Evolutionary conservation across 176 grass and related monocot species (phyloP), one percentile per base, ranked within the genome.

Genomic region (Paspalum notatum): DNA sequence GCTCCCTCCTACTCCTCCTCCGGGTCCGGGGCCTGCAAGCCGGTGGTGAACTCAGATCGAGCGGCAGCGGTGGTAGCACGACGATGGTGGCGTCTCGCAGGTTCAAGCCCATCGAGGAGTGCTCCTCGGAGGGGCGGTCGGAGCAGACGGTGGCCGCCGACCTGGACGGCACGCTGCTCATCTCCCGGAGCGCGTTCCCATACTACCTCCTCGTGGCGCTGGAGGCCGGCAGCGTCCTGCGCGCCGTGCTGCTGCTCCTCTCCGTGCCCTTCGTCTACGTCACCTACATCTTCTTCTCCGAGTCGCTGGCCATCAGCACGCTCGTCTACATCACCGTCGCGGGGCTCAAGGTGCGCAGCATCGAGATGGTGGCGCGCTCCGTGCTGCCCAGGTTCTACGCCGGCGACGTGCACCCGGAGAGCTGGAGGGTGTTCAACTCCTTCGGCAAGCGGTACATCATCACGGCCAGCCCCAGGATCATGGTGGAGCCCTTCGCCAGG

Each of bases 151-250:
- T 98, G 27, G 95, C 92, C 0, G 92, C 95, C 12, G 95, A 98
- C 76, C 91, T 98, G 18, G 92, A 98, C 64, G 95, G 95, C 80
- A 98, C 95, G 52, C 95, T 98, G 72, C 84, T 98, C 78, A 82
- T 87, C 10, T 98, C 92, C 38, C 79, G 86, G 16, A 93, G 88
- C 70, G 92, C 95, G 15, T 95, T 98, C 83, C 95, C 95, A 0
- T 98, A 95, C 88, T 98, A 92, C 86, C 81, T 98, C 70, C 92
- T 98, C 8, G 92, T 98, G 16, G 95, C 95, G 4, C 90, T 98
- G 8, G 95, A 98, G 82, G 95, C 95, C 44, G 95, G 95, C 60
- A 91, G 95, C 86, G 80, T 98, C 22, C 77, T 95, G 58, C 84
- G 95, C 22, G 95, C 92, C 12, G 59, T 88, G 17, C n/a, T 84